Evolutionary conservation across 129 eudicot genomes (phyloP).

Genomic region (Tanacetum coccineum): DNA sequence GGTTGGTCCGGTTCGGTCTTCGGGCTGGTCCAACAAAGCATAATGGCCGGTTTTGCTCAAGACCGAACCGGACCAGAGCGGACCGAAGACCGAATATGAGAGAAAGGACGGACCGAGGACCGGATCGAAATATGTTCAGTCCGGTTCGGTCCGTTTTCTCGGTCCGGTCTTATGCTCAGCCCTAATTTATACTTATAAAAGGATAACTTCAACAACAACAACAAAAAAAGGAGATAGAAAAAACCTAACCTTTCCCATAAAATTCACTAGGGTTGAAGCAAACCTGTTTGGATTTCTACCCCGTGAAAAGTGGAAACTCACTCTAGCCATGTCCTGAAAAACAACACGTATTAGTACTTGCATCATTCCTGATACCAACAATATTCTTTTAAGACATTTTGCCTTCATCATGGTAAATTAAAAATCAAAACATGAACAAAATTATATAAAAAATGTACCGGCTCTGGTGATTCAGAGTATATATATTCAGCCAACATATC

Average conservation of each 20-base stretch:
- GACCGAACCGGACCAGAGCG: no score
- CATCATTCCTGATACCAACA: background rate
- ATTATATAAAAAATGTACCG: constrained; percentile 38
- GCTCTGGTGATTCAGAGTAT: constrained; percentile 88
- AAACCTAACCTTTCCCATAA: constrained; percentile 82
- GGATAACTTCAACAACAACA: background rate
- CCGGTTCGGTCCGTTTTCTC: no score
- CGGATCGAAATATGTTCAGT: no score
- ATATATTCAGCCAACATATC: constrained; percentile 92
- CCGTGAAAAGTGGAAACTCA: constrained; percentile 80
- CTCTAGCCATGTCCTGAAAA: constrained; percentile 87
- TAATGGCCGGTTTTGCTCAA: no score
- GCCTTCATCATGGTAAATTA: constrained; percentile 7
- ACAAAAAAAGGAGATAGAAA: background rate
- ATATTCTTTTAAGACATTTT: background rate
- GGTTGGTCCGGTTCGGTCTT: no score
- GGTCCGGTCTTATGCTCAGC: no score
- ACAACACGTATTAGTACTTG: background rate
- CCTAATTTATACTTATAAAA: constrained; percentile 10
- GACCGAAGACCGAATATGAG: no score
- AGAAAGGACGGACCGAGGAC: no score
- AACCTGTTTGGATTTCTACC: constrained; percentile 77
- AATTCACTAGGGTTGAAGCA: constrained; percentile 78
- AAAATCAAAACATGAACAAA: constrained; percentile 1
- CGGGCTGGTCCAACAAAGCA: no score